Conservation (phyloP, 139 green algal species). For the Eudorina sp. region DNA sequence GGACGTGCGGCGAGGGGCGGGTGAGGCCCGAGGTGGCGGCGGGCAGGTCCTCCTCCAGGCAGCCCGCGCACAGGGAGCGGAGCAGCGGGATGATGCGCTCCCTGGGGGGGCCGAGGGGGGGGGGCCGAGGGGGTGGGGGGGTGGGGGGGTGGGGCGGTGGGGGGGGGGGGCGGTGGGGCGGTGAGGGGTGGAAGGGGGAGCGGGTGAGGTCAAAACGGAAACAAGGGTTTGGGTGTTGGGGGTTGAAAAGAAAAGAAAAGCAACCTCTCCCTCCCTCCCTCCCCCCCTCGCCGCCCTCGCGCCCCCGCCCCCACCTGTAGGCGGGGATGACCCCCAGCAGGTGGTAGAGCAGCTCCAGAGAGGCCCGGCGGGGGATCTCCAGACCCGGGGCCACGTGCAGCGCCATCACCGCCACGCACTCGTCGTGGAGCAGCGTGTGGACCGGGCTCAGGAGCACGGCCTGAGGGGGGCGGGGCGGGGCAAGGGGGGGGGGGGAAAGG, state of each 20-base stretch:
- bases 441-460: constrained; percentile 68
- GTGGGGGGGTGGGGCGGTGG: neutral
- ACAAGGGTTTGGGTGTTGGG: too few species aligned
- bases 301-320: constrained; percentile 64
- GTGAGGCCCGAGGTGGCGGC: constrained; percentile 71
- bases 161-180: neutral
- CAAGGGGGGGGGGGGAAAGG: too few species aligned
- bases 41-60: constrained; percentile 63
- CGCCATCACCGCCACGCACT: constrained; percentile 74
- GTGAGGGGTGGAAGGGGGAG: too few species aligned
- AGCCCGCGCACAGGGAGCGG: constrained; percentile 71
- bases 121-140: neutral
- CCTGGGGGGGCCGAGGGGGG: constrained; percentile 54
- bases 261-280: too few species aligned
- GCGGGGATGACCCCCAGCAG: constrained; percentile 81
- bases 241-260: too few species aligned
- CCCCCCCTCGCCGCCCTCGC: too few species aligned
- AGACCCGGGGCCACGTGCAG: constrained; percentile 69
- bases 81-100: constrained; percentile 80
- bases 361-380: constrained; percentile 68
- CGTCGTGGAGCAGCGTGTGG: constrained; percentile 84
- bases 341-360: constrained; percentile 82
- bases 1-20: constrained; percentile 63
- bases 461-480: too few species aligned
- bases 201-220: too few species aligned